These are phyloP conservation scores for Cichorium intybus DNA, from an alignment of 140 eudicot species.

Conservation along the genomic window DNA sequence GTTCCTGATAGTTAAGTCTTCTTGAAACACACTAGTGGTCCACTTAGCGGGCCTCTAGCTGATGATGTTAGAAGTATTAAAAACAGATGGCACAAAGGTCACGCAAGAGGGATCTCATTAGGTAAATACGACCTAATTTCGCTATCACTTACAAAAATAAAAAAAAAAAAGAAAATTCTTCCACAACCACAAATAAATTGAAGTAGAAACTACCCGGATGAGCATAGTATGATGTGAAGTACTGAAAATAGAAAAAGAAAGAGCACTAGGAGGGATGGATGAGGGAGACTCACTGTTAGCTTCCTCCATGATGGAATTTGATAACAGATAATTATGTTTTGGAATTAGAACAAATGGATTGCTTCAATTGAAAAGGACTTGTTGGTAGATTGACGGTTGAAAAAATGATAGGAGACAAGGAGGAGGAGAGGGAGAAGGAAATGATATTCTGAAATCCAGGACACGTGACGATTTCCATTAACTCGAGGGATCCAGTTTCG, in stretches of 20 bases:
- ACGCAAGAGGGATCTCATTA: neutral
- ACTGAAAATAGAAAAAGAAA: too few relatives aligned
- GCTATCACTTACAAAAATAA: neutral
- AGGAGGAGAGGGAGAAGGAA: too few relatives aligned
- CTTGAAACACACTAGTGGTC: neutral
- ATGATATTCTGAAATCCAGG: too few relatives aligned
- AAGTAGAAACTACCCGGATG: neutral
- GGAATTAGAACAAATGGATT: neutral
- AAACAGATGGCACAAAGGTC: neutral
- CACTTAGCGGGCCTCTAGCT: too few relatives aligned
- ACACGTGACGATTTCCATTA: too few relatives aligned
- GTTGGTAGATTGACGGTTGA: neutral
- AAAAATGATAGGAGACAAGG: too few relatives aligned
- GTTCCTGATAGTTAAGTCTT: neutral
- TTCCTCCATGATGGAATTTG: constrained; percentile 8
- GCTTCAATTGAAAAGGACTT: neutral
- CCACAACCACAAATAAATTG: neutral
- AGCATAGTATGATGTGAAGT: too few relatives aligned
- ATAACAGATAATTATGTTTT: neutral
- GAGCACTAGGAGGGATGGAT: too few relatives aligned
- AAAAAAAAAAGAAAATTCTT: neutral
- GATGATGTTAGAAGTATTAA: neutral
- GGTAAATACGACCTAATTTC: neutral
- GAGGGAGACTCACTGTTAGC: constrained; percentile 12
- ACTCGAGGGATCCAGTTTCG: too few relatives aligned